phyloP scores from a whole-genome alignment of 169 alveolate genomes.

The Theileria annulata region DNA sequence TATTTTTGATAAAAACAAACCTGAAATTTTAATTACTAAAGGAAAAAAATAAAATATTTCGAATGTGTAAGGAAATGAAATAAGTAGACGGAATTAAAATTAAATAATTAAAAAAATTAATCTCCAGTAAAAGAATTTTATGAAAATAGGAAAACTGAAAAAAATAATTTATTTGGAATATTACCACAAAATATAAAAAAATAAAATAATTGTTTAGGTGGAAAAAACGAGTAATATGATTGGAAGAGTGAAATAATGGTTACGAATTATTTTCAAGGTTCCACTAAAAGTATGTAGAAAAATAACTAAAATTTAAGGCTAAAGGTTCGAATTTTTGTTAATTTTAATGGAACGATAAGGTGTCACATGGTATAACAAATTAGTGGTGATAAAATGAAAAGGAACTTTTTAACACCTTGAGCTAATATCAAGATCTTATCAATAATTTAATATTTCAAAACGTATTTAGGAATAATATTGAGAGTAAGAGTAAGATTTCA shows the following conservation, averaged over 20 bases:
- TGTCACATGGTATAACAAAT: neutral
- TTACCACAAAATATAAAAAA: no score
- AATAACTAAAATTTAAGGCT: no score
- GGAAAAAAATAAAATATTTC: neutral
- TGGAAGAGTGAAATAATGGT: no score
- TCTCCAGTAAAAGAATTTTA: no score
- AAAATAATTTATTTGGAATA: no score
- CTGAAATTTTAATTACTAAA: neutral
- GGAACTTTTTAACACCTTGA: neutral
- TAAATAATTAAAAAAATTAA: no score
- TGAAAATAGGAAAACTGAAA: no score
- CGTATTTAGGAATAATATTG: neutral
- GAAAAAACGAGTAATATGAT: no score
- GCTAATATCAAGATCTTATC: neutral
- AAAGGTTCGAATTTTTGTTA: no score
- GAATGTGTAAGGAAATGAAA: neutral
- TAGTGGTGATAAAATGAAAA: neutral
- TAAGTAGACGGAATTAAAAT: neutral
- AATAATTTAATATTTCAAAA: neutral
- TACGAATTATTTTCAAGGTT: no score
- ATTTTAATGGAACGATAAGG: neutral
- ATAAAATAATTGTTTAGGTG: no score
- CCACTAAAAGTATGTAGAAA: no score
- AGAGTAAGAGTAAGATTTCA: neutral
- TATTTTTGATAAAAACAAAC: neutral